Percentiles rank a stretch among this genome's conserved stretches.
Evolutionary conservation across 306 rosid species (phyloP).

Genomic region (Castanea crenata): DNA sequence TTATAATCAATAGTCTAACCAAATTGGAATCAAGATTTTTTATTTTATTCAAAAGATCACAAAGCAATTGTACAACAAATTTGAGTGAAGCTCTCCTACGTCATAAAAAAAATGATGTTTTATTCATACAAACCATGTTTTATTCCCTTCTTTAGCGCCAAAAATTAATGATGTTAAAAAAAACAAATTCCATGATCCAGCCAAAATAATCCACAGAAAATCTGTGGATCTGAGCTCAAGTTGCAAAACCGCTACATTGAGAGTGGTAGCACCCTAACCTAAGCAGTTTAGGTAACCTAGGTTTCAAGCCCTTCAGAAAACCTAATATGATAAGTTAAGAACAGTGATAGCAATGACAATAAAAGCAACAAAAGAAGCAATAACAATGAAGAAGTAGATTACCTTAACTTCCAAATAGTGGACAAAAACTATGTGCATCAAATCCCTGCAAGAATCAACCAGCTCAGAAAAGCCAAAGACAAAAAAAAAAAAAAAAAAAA

Average conservation of each 20-base stretch:
- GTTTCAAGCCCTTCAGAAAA: not conserved
- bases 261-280: not conserved
- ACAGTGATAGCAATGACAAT: conserved; percentile 1
- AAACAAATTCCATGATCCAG: too few relatives aligned
- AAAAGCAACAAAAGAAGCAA: not conserved
- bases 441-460: conserved; percentile 61
- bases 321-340: conserved; percentile 1
- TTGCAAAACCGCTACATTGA: not conserved
- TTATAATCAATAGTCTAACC: too few relatives aligned
- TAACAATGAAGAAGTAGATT: conserved; percentile 10
- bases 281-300: not conserved
- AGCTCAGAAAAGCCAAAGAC: conserved; percentile 11
- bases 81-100: too few relatives aligned
- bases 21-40: too few relatives aligned
- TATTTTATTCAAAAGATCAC: too few relatives aligned
- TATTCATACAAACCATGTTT: too few relatives aligned
- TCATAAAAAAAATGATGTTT: too few relatives aligned
- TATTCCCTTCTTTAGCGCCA: too few relatives aligned
- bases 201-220: too few relatives aligned
- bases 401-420: conserved; percentile 97
- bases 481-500: conserved; percentile 9
- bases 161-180: too few relatives aligned
- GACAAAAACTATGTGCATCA: conserved; percentile 92
- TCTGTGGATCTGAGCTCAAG: not conserved
- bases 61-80: not conserved